A percentile compares a stretch with the other conserved stretches of the same genome.
Evolutionary conservation across 352 stramenopile species (phyloP).

Genomic region (Globisporangium spiculum): DNA sequence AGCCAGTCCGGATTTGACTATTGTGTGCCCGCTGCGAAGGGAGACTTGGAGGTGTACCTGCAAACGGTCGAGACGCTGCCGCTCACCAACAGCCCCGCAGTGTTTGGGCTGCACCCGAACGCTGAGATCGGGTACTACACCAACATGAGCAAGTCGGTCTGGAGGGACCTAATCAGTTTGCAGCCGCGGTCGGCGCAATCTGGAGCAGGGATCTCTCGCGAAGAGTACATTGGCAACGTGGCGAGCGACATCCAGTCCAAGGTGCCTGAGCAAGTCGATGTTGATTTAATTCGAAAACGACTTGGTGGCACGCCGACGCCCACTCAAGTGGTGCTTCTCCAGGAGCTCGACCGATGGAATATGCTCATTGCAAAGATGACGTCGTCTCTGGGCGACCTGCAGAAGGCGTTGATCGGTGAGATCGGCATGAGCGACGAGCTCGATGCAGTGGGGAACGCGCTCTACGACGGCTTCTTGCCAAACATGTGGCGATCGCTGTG

Average conservation of each 20-base stretch:
- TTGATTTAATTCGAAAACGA: constrained; percentile 84
- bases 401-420: constrained; percentile 92
- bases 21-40: constrained; percentile 49
- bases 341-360: constrained; percentile 96
- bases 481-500: constrained; percentile 88
- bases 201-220: constrained; percentile 80
- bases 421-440: constrained; percentile 97
- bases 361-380: constrained; percentile 85
- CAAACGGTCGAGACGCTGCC: constrained; percentile 88
- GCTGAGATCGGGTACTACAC: constrained; percentile 96
- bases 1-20: constrained; percentile 93
- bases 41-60: constrained; percentile 76
- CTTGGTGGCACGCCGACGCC: constrained; percentile 73
- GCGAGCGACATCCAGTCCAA: constrained; percentile 91
- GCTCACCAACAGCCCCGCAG: constrained; percentile 91
- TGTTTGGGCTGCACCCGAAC: constrained; percentile 96
- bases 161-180: constrained; percentile 90
- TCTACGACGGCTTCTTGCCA: constrained; percentile 94
- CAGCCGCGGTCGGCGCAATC: constrained; percentile 86
- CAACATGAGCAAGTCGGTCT: constrained; percentile 94
- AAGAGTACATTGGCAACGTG: constrained; percentile 91
- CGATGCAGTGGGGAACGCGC: constrained; percentile 86
- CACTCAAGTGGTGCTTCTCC: constrained; percentile 91
- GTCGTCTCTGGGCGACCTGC: constrained; percentile 82
- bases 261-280: constrained; percentile 86